Conservation (phyloP, 495 filamentous ascomycete genomes). For the Recurvomyces mirabilis region DNA sequence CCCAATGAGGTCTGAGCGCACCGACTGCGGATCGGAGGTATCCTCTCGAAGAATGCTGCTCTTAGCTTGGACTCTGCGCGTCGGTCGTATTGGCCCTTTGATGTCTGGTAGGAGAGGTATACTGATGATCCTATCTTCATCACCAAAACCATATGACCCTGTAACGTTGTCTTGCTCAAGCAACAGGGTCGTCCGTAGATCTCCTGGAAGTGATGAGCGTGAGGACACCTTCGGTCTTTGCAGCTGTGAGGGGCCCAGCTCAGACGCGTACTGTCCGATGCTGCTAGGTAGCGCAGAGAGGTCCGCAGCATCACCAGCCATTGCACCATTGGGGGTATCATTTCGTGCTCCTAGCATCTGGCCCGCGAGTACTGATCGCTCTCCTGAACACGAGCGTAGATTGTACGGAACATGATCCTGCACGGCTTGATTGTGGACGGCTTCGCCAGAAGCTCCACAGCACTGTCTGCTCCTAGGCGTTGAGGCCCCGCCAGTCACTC, state of each 20-base stretch:
- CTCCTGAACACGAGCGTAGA: not conserved
- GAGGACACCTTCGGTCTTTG: not conserved
- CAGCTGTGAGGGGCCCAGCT: constrained; percentile 1
- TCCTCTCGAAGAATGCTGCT: constrained; percentile 1
- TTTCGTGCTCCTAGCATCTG: not conserved
- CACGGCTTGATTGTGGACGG: constrained; percentile 1
- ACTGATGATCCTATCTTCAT: not conserved
- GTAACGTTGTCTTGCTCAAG: not conserved
- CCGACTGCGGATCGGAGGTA: not conserved
- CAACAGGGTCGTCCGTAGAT: not conserved
- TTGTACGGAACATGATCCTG: not conserved
- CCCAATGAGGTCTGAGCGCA: not conserved
- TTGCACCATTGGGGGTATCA: not conserved
- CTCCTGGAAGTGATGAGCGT: not conserved
- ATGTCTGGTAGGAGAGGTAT: not conserved
- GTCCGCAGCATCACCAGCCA: not conserved
- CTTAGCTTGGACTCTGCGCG: not conserved
- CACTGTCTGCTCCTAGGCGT: not conserved
- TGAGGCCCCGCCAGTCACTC: not conserved
- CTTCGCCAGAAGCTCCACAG: not conserved
- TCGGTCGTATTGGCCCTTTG: not conserved
- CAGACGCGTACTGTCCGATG: not conserved
- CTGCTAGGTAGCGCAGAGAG: not conserved
- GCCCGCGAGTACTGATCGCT: not conserved
- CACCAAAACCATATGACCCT: not conserved